A percentile compares a stretch with the other conserved stretches of the same genome.
Evolutionary conservation across 768 basidiomycete genomes (phyloP).

Genomic region (Kwoniella sp.): DNA sequence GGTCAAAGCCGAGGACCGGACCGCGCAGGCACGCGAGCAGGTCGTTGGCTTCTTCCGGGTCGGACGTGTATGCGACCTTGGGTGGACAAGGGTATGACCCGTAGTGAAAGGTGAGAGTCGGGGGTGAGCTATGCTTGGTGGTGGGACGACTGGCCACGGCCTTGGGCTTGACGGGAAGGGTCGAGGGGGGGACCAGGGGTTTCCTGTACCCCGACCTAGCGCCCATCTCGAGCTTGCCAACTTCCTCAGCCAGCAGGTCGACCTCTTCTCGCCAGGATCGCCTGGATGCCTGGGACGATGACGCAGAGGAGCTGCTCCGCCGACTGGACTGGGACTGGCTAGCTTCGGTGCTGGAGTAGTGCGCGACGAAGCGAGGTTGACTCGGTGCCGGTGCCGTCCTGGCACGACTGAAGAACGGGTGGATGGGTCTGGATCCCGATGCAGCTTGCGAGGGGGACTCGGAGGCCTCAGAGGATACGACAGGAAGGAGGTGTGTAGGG

Average conservation of each 20-base stretch:
- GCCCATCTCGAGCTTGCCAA: slow-evolving; percentile 1
- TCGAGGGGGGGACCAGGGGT: neutral
- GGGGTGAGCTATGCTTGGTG: neutral
- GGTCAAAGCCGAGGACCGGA: slow-evolving; percentile 40
- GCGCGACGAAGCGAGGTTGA: slow-evolving; percentile 30
- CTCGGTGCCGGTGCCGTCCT: slow-evolving; percentile 14
- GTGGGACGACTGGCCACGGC: neutral
- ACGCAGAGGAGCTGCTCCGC: neutral
- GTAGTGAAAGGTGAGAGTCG: slow-evolving; percentile 24
- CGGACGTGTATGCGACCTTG: slow-evolving; percentile 35
- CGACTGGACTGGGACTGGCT: slow-evolving; percentile 3
- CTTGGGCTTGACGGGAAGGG: neutral
- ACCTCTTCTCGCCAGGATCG: neutral
- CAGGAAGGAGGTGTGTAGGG: neutral
- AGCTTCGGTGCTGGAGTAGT: slow-evolving; percentile 25
- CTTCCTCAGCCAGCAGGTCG: slow-evolving; percentile 5
- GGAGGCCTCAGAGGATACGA: neutral
- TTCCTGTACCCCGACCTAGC: neutral
- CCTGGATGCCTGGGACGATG: neutral
- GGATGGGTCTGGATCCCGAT: slow-evolving; percentile 29
- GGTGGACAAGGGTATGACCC: slow-evolving; percentile 16
- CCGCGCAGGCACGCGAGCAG: slow-evolving; percentile 36
- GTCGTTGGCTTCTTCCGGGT: slow-evolving; percentile 34
- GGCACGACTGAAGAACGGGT: slow-evolving; percentile 40
- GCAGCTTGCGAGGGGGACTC: neutral